A percentile compares a stretch with the other conserved stretches of the same genome.
Conservation (phyloP, 1,139 yeast species). For the Petasospora rhodanensis region DNA sequence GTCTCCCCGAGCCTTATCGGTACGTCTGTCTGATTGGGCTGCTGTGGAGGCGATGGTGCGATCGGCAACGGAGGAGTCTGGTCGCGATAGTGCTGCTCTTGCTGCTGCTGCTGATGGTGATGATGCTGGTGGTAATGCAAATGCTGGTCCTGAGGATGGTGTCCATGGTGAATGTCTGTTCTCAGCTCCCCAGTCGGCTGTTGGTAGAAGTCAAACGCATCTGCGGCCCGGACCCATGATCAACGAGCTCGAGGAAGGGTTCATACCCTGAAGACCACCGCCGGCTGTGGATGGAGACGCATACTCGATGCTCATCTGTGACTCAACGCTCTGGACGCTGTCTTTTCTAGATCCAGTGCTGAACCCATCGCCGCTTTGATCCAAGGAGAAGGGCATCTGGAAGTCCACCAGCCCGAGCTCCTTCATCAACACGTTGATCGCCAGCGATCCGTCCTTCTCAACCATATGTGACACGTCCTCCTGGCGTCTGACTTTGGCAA, state of each 20-base stretch:
- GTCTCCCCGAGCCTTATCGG: conserved; percentile 2
- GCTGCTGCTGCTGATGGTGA: too few species aligned
- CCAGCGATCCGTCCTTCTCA: conserved; percentile 4
- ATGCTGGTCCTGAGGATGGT: too few species aligned
- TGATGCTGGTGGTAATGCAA: too few species aligned
- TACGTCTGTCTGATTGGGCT: conserved; percentile 2
- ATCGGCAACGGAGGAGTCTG: not conserved
- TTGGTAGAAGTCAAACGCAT: too few species aligned
- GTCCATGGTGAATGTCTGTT: too few species aligned
- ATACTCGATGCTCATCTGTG: not conserved
- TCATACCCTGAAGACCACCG: too few species aligned
- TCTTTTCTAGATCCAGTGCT: not conserved
- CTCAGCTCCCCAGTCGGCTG: too few species aligned
- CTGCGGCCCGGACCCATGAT: too few species aligned
- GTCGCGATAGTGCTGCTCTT: not conserved
- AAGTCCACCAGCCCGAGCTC: conserved; percentile 3
- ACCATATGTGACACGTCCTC: conserved; percentile 1
- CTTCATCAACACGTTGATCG: conserved; percentile 4
- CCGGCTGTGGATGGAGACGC: not conserved
- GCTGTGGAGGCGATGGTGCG: not conserved
- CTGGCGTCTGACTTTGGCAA: not conserved
- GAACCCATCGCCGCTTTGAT: not conserved
- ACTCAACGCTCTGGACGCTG: conserved; percentile 1
- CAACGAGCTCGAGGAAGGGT: too few species aligned
- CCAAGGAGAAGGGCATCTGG: not conserved